Evolutionary conservation across 108 stramenopile species (phyloP).

Genomic region (Nitzschia inconspicua): DNA sequence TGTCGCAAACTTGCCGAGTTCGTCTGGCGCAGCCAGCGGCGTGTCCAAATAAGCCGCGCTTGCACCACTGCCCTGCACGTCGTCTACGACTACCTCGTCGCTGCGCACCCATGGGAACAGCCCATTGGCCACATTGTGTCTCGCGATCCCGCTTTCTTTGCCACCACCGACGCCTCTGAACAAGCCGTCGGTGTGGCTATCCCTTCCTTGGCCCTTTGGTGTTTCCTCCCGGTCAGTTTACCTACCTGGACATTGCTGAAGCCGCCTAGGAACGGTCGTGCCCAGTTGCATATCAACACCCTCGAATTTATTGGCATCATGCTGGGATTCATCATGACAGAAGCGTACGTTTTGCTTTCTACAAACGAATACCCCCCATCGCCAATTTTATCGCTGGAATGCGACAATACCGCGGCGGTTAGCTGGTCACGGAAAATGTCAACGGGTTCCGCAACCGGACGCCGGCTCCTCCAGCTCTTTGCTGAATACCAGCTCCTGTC

Average conservation of each 20-base stretch:
- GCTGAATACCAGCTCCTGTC: neutral
- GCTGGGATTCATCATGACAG: too few species aligned
- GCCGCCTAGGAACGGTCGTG: neutral
- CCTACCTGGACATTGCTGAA: neutral
- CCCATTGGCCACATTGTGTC: neutral
- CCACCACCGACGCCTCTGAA: neutral
- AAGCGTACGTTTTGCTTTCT: too few species aligned
- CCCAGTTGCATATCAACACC: neutral
- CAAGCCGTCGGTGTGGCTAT: neutral
- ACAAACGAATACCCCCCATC: too few species aligned
- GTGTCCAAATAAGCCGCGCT: too few species aligned
- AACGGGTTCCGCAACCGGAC: neutral
- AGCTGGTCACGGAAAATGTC: too few species aligned
- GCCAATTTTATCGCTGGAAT: too few species aligned
- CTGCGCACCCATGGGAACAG: too few species aligned
- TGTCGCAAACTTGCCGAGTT: too few species aligned
- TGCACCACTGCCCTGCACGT: too few species aligned
- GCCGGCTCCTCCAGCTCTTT: neutral
- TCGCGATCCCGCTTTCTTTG: neutral
- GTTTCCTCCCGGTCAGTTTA: neutral
- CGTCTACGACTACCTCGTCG: too few species aligned
- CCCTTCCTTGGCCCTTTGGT: too few species aligned
- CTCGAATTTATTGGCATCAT: too few species aligned
- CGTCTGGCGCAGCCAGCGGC: neutral
- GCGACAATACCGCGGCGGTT: neutral